Evolutionary conservation across 805 yeast species (phyloP).

Genomic region (Saturnispora halmiae): DNA sequence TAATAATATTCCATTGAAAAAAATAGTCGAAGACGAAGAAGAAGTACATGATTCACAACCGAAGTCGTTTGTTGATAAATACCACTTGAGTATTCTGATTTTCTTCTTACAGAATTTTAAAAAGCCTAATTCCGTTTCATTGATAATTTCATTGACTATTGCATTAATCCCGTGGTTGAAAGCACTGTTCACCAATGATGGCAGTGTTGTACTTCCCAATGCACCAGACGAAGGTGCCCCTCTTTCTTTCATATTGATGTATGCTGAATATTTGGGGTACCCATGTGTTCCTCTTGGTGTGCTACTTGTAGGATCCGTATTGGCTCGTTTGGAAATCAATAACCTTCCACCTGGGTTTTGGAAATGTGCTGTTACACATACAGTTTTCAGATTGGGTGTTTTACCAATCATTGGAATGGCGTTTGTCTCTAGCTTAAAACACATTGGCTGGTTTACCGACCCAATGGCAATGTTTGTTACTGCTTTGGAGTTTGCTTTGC

Average conservation of each 20-base stretch:
- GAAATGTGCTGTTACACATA: slow-evolving; percentile 42
- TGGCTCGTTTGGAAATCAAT: slow-evolving; percentile 40
- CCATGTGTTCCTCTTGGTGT: slow-evolving; percentile 53
- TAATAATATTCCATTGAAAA: slow-evolving; percentile 26
- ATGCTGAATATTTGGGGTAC: slow-evolving; percentile 38
- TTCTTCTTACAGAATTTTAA: slow-evolving; percentile 36
- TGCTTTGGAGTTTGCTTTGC: slow-evolving; percentile 42
- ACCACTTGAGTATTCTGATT: slow-evolving; percentile 23
- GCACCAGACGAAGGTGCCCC: slow-evolving; percentile 48
- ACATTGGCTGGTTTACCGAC: slow-evolving; percentile 41
- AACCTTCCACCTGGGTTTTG: slow-evolving; percentile 44
- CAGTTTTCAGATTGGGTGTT: slow-evolving; percentile 34
- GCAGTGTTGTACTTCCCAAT: slow-evolving; percentile 23
- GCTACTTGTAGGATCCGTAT: slow-evolving; percentile 43
- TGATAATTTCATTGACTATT: slow-evolving; percentile 36
- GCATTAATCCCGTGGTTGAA: slow-evolving; percentile 50
- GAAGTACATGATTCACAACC: no score
- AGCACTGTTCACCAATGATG: slow-evolving; percentile 34
- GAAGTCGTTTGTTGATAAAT: slow-evolving; percentile 24
- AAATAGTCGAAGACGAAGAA: slow-evolving; percentile 5
- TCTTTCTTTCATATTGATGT: slow-evolving; percentile 43
- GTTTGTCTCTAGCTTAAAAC: slow-evolving; percentile 35
- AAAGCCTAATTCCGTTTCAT: slow-evolving; percentile 41
- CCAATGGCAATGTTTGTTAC: slow-evolving; percentile 35
- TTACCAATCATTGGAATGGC: slow-evolving; percentile 49